Evolutionary conservation across 164 flowering plant genomes (phyloP).

Genomic region (Magnolia sinica): DNA sequence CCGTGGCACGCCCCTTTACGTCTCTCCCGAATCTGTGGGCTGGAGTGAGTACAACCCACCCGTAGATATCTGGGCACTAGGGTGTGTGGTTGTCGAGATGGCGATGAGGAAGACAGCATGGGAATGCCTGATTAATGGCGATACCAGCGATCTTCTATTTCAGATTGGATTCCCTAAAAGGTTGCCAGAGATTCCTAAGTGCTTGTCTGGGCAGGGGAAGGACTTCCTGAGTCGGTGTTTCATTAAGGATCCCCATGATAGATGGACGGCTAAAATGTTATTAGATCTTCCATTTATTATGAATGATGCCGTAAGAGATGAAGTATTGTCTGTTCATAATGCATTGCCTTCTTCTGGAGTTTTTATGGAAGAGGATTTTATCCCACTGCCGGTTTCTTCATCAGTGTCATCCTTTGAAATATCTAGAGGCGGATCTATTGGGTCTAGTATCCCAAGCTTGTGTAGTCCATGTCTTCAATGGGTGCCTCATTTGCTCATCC

Average conservation of each 20-base stretch:
- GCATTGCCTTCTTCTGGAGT: too few species aligned
- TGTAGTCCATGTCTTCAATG: too few species aligned
- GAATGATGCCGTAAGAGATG: background rate
- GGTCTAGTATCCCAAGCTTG: too few species aligned
- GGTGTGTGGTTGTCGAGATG: conserved; percentile 80
- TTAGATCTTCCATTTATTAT: conserved; percentile 56
- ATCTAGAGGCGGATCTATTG: too few species aligned
- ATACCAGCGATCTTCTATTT: conserved; percentile 36
- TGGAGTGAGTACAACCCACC: conserved; percentile 46
- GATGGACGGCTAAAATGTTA: conserved; percentile 88
- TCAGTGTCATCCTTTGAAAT: too few species aligned
- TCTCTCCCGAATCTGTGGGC: conserved; percentile 70
- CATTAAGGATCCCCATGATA: conserved; percentile 46
- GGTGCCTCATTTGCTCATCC: too few species aligned
- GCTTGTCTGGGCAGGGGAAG: conserved; percentile 49
- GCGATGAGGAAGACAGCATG: conserved; percentile 57
- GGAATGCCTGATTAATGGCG: conserved; percentile 29
- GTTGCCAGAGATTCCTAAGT: conserved; percentile 47
- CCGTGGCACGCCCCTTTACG: conserved; percentile 72
- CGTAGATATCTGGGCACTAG: conserved; percentile 79
- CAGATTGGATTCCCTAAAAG: conserved; percentile 50
- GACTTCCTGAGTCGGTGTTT: conserved; percentile 67
- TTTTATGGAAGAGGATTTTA: too few species aligned
- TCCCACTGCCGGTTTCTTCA: too few species aligned
- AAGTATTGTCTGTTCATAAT: too few species aligned